phyloP scores from a whole-genome alignment of 208 protist species.

The Crithidia bombi region DNA sequence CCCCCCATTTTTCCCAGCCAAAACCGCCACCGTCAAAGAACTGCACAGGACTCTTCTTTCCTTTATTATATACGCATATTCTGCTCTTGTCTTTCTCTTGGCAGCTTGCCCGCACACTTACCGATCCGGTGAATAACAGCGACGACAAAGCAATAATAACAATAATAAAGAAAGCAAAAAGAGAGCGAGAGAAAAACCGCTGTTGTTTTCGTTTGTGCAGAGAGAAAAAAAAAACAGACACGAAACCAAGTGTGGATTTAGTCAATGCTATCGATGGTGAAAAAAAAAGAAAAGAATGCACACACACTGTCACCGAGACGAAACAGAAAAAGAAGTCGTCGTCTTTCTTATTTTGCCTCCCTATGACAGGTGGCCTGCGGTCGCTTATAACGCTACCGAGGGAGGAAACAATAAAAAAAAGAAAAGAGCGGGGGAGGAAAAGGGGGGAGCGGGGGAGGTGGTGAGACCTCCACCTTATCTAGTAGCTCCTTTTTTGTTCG shows the following conservation, averaged over 20 bases:
- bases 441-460: no score
- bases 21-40: no score
- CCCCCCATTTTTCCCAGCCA: no score
- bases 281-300: not conserved
- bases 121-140: not conserved
- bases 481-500: not conserved
- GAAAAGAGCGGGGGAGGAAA: not conserved
- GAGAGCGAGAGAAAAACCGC: constrained; percentile 7
- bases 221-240: not conserved
- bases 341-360: constrained; percentile 5
- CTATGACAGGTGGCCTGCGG: constrained; percentile 14
- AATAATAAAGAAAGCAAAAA: constrained; percentile 6
- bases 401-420: not conserved
- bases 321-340: constrained; percentile 1
- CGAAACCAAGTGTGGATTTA: not conserved
- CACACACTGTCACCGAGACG: not conserved
- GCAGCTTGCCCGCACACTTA: no score
- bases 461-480: no score
- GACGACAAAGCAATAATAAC: not conserved
- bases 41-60: no score
- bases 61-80: no score
- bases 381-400: not conserved
- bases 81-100: no score
- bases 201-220: no score
- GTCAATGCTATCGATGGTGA: constrained; percentile 13